Conservation (phyloP, 139 green algal species). For the Mesostigma viride region DNA sequence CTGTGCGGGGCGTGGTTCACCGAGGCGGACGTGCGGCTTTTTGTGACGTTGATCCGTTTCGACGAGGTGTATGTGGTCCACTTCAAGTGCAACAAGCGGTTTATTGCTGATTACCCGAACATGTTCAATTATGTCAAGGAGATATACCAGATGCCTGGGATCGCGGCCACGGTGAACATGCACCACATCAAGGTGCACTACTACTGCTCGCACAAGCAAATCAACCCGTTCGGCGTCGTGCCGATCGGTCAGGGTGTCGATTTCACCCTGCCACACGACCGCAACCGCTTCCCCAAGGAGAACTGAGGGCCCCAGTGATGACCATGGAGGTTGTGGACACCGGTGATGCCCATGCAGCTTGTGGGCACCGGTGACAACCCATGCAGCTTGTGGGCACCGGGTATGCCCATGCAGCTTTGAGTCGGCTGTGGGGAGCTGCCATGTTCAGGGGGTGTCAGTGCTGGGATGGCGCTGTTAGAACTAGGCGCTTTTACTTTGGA, state of each 20-base stretch:
- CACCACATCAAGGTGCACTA: slow-evolving; percentile 70
- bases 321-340: too few relatives aligned
- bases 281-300: slow-evolving; percentile 9
- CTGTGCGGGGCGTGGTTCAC: slow-evolving; percentile 75
- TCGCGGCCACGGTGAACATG: slow-evolving; percentile 65
- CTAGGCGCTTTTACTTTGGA: too few relatives aligned
- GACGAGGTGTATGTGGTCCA: slow-evolving; percentile 75
- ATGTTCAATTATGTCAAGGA: slow-evolving; percentile 58
- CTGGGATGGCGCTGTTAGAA: too few relatives aligned
- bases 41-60: slow-evolving; percentile 71
- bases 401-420: too few relatives aligned
- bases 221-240: slow-evolving; percentile 35
- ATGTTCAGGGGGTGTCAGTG: too few relatives aligned
- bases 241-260: slow-evolving; percentile 27
- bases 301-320: too few relatives aligned
- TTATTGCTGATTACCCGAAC: slow-evolving; percentile 66
- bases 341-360: too few relatives aligned
- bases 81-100: slow-evolving; percentile 87
- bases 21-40: slow-evolving; percentile 86
- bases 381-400: too few relatives aligned
- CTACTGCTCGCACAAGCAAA: slow-evolving; percentile 18
- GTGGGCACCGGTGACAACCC: too few relatives aligned
- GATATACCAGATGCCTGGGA: slow-evolving; percentile 63
- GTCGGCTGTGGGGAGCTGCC: too few relatives aligned
- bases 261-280: slow-evolving; percentile 25